Evolutionary conservation across 176 grass and related monocot genomes (phyloP), one percentile per base, ranked within the genome.

Genomic region (Oryza punctata): DNA sequence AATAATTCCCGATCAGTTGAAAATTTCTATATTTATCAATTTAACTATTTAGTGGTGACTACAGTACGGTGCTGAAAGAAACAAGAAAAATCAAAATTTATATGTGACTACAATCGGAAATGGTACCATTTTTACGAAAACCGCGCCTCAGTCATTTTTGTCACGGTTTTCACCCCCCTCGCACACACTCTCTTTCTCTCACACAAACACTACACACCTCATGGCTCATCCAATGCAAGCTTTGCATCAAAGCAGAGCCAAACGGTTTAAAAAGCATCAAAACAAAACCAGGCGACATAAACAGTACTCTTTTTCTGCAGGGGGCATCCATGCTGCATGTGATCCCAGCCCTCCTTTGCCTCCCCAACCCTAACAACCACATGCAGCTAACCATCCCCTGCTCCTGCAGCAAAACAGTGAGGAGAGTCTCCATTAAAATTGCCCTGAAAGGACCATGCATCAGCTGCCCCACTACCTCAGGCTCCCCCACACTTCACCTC

Each of bases 401-500:
- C 65, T 26, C 35, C 61, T 66, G 29, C 68, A 65, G 12, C 67
- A 65, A 18, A 71, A 18, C 37, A 47, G 57, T 18, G 33, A 57
- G 54, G 27, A 18, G 15, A 87, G 65, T 18, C 16, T 25, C 25
- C 70, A 69, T 4, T 10, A 25, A 40, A 71, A 82, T 37, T 27
- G 64, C 49, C 49, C 35, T n/a, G 8, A 72, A 87, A 82, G 85
- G 79, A 71, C 79, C 52, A 21, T 12, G 52, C 41, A 71, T 78
- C 73, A 78, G 86, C 79, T 54, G 54, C 80, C 47, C 86, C 86
- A 82, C 86, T 78, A 82, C 73, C 79, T 83, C 86, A 82, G 78
- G 72, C 72, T 77, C 50, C 79, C 38, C 69, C 8, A 2, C 3
- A 12, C 24, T 46, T 70, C 85, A 47, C 40, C 72, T 15, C 65